Percentiles rank a stretch among this genome's conserved stretches.
These are phyloP conservation scores for Fusarium multiceps DNA, from an alignment of 2,329 filamentous ascomycete genomes.

Conservation along the genomic window DNA sequence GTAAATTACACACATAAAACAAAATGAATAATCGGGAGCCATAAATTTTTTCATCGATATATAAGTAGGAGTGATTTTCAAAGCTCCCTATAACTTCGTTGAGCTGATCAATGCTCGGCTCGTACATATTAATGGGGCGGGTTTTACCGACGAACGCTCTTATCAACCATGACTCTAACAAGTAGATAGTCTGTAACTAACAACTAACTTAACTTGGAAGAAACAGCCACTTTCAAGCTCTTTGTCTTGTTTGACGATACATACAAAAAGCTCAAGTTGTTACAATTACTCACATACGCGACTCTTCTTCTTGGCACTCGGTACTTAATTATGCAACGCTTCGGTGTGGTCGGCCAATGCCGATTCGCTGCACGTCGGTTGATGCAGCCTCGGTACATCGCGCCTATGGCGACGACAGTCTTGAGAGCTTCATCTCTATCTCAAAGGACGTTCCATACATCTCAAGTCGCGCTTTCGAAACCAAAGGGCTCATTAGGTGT, in stretches of 20 bases:
- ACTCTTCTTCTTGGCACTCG: neutral
- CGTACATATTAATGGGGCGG: constrained; percentile 30
- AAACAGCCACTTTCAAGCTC: neutral
- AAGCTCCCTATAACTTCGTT: constrained; percentile 1
- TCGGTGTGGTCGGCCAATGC: constrained; percentile 43
- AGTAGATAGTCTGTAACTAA: neutral
- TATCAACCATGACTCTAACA: constrained; percentile 36
- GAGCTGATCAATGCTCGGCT: constrained; percentile 32
- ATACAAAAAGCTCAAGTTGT: neutral
- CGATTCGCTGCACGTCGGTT: constrained; percentile 42
- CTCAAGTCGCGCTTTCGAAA: constrained; percentile 32
- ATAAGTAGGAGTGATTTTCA: neutral
- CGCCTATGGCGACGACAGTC: constrained; percentile 19
- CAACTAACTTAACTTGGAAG: constrained; percentile 4
- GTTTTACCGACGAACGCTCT: constrained; percentile 39
- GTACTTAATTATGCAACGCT: constrained; percentile 39
- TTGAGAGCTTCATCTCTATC: constrained; percentile 10
- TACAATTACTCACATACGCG: neutral
- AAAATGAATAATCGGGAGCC: neutral
- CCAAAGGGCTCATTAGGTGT: constrained; percentile 38
- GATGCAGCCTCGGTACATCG: constrained; percentile 29
- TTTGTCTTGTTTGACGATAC: neutral
- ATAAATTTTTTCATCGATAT: neutral
- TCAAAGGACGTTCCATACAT: constrained; percentile 27
- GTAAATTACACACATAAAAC: constrained; percentile 22